Base-by-base conservation (phyloP, 2,329 filamentous ascomycete genomes). In the Botryotinia convoluta region DNA sequence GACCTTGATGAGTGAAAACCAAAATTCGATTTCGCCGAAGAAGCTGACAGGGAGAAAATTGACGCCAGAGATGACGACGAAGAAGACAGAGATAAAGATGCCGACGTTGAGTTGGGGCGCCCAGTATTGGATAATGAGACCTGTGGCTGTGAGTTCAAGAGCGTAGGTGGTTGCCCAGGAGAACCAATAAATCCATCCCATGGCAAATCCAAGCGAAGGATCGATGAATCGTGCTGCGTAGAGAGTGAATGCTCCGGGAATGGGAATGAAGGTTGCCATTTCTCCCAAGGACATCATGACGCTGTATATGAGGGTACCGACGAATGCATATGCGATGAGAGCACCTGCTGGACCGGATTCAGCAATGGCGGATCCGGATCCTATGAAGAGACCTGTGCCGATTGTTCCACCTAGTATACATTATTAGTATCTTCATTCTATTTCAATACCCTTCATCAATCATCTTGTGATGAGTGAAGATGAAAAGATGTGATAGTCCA, bases 131-230 rank as follows among this genome's bases (percentile, higher is more conserved):
- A 94, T 92, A 72, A 94, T 92, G 65, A 94, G 84, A 8, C 91
- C 92, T 1, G 91, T 89, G 0, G 91, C 91, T 0, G 89, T 92
- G 57, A 94, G 84, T 79, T 95, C 92, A 14, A 94, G 86, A 0
- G 91, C 91, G 77, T 89, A 92, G 0, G 92, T 93, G 73, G 91
- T 89, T 29, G 89, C 86, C 91, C 91, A 95, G 54, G 87, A 90
- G 79, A 94, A 94, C 90, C 91, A 95, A 82, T 95, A 95, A 74
- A 93, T 90, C 92, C 92, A 95, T 32, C 93, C 92, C 87, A 94
- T 92, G 32, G 92, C 87, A 78, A 94, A 94, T 12, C 91, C 92
- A 65, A 94, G 84, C 72, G 90, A 90, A 18, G 89, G 90, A 79
- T 93, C 90, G 73, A 94, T 87, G 78, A 95, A 93, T 29, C 93